phyloP scores from a whole-genome alignment of 2,329 filamentous ascomycete species.

The Dothistroma septosporum region DNA sequence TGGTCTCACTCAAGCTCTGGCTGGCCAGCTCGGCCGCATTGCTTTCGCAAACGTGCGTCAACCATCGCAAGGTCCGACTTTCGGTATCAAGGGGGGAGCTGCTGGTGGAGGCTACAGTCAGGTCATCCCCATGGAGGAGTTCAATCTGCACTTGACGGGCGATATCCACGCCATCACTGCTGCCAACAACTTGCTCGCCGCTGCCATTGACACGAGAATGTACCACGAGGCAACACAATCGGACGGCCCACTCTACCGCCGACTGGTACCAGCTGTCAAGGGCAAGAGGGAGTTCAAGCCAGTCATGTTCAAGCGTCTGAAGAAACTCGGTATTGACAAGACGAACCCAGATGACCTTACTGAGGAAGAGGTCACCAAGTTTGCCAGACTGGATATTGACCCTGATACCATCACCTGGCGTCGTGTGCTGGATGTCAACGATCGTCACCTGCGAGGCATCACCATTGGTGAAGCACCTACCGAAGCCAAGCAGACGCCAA shows the following conservation, averaged over 20 bases:
- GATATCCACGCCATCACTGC: conserved; percentile 97
- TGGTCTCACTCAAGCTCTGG: conserved; percentile 87
- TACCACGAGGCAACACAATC: conserved; percentile 97
- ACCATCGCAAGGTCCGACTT: conserved; percentile 94
- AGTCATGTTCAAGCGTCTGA: conserved; percentile 86
- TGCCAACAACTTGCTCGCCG: conserved; percentile 93
- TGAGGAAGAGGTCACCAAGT: conserved; percentile 78
- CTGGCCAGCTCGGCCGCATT: conserved; percentile 79
- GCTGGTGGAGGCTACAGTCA: conserved; percentile 97
- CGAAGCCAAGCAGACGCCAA: conserved; percentile 75
- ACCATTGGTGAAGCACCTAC: conserved; percentile 84
- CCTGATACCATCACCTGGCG: conserved; percentile 96
- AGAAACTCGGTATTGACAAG: conserved; percentile 95
- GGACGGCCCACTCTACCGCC: conserved; percentile 78
- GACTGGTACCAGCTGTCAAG: conserved; percentile 84
- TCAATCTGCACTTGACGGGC: conserved; percentile 95
- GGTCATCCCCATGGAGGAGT: conserved; percentile 99
- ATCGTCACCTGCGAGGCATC: conserved; percentile 84
- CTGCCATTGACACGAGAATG: conserved; percentile 95
- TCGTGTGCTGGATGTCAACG: conserved; percentile 93
- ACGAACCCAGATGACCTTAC: conserved; percentile 88
- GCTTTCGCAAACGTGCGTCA: conserved; percentile 96
- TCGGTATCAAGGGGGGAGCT: conserved; percentile 97
- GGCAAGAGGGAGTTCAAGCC: conserved; percentile 82
- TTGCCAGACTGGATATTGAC: conserved; percentile 94